A percentile compares a stretch with the other conserved stretches of the same genome.
Evolutionary conservation across 768 basidiomycete genomes (phyloP).

Genomic region (Podaxis sp.): DNA sequence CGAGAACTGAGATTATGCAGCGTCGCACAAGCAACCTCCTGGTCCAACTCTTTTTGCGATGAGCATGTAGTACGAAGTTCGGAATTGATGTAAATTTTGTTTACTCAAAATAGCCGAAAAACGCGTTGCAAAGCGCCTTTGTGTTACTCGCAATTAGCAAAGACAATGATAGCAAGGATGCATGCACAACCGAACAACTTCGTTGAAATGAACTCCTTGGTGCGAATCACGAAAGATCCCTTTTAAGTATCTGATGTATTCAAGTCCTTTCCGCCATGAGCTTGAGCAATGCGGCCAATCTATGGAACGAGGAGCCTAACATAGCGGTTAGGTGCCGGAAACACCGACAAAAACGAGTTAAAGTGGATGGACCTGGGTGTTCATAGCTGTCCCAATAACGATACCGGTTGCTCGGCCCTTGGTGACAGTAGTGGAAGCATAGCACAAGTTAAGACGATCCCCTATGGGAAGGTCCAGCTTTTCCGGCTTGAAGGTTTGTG

Average conservation of each 20-base stretch:
- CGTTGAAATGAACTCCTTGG: conserved; percentile 17
- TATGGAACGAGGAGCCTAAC: conserved; percentile 9
- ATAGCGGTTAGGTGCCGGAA: background rate
- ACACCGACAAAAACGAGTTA: conserved; percentile 17
- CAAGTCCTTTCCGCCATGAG: conserved; percentile 28
- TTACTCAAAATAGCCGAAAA: too few relatives aligned
- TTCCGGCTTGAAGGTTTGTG: conserved; percentile 24
- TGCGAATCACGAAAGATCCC: conserved; percentile 21
- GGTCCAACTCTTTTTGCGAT: too few relatives aligned
- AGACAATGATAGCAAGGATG: conserved; percentile 31
- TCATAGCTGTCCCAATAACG: conserved; percentile 46
- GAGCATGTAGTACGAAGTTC: too few relatives aligned
- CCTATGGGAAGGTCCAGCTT: conserved; percentile 34
- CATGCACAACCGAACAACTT: conserved; percentile 30
- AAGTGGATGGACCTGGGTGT: conserved; percentile 42
- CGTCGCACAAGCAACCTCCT: too few relatives aligned
- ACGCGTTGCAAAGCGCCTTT: too few relatives aligned
- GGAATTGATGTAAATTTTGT: too few relatives aligned
- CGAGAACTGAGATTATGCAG: too few relatives aligned
- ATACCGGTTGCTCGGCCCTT: conserved; percentile 49
- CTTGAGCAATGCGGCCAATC: conserved; percentile 34
- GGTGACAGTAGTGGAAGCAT: conserved; percentile 36
- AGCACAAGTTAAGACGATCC: conserved; percentile 39
- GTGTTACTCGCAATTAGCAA: too few relatives aligned
- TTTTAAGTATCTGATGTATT: conserved; percentile 17